Base-by-base conservation (phyloP, 176 grass and related monocot genomes). In the Aegilops bicornis region DNA sequence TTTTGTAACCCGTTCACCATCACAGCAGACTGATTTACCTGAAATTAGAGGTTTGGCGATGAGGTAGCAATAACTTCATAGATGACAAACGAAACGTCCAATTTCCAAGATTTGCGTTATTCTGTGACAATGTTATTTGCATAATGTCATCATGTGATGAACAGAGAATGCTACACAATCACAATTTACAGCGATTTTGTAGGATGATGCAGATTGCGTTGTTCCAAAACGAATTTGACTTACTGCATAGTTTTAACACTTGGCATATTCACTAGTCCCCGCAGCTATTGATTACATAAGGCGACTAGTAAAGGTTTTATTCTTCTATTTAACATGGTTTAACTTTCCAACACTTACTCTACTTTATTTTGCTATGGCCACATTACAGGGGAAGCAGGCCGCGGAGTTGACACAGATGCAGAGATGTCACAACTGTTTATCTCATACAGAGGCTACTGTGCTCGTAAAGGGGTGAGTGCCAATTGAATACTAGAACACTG, bases 401-500 rank as follows among this genome's bases (percentile, higher is more conserved):
- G 56, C 33, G 86, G 88, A 77, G 89, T 90, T 64, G 85, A 97
- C 8, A 60, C 3, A 17, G 92, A 97, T n/a, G 62, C 81, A 82
- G 92, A 97, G 62, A 86, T 93, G 58, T 50, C 71, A 45, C 90
- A 95, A 4, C 45, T 97, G 22, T 97, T 97, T 67, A 79, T 91
- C 47, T 87, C 90, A 14, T 93, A 91, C 70, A 87, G 92, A 82
- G 95, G 95, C 37, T 97, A 95, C 74, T 97, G 92, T 59, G 95
- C 95, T 79, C 92, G 95, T 27, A 97, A 95, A 93, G 90, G 92
- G 87, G 92, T 97, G 87, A 87, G 88, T 60, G 39, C 4, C 61
- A 81, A 84, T 19, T 85, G 37, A 88, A 72, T 29, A 35, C 43
- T 52, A 42, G 37, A 61, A 78, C 37, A 6, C 36, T 69, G 8